phyloP scores from a whole-genome alignment of 371 early-diverging fungal genomes.

The Mucor plumbeus region DNA sequence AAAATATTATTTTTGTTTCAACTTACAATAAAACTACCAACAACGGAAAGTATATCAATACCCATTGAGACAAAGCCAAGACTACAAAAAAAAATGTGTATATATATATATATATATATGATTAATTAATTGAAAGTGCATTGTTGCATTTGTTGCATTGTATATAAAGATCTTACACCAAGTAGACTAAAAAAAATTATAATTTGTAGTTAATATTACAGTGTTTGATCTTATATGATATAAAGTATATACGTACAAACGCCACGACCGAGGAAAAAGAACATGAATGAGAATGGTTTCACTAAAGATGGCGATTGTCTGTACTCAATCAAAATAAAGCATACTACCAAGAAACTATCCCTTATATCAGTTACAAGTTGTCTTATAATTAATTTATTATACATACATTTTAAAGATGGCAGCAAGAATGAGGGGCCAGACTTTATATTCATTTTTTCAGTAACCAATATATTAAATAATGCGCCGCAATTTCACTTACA shows the following conservation, averaged over 20 bases:
- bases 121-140: neutral
- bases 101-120: neutral
- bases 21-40: slow-evolving; percentile 26
- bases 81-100: slow-evolving; percentile 8
- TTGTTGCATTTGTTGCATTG: no score
- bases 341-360: slow-evolving; percentile 3
- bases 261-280: slow-evolving; percentile 30
- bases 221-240: neutral
- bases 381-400: neutral
- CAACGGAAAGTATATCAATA: slow-evolving; percentile 5
- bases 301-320: slow-evolving; percentile 21
- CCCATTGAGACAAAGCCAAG: slow-evolving; percentile 23
- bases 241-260: slow-evolving; percentile 22
- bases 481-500: neutral
- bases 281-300: slow-evolving; percentile 31
- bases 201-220: neutral
- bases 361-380: neutral
- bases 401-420: slow-evolving; percentile 27
- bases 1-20: neutral
- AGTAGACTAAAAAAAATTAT: slow-evolving; percentile 19
- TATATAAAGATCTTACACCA: slow-evolving; percentile 18
- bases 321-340: slow-evolving; percentile 16
- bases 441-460: neutral
- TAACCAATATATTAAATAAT: neutral
- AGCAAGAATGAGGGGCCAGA: slow-evolving; percentile 18